These are phyloP conservation scores for Podaxis sp. DNA, from an alignment of 768 basidiomycete genomes.

Conservation along the genomic window DNA sequence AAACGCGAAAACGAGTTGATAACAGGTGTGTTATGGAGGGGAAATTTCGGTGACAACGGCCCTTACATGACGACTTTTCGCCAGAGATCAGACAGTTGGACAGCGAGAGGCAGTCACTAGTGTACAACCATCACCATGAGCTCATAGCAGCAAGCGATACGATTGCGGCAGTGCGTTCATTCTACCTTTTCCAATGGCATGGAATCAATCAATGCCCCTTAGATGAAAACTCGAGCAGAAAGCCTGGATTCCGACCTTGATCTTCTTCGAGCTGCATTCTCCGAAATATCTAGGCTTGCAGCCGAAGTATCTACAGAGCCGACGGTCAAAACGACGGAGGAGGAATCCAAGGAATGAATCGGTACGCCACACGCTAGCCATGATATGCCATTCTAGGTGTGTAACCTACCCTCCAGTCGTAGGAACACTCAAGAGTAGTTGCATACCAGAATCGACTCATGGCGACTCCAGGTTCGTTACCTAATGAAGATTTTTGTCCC, in stretches of 20 bases:
- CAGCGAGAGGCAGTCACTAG: conserved; percentile 84
- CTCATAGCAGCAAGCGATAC: conserved; percentile 93
- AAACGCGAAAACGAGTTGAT: conserved; percentile 83
- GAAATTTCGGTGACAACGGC: neutral
- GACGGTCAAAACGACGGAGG: neutral
- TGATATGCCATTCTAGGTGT: neutral
- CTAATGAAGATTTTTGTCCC: too few relatives aligned
- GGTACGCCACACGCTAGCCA: neutral
- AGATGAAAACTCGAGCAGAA: conserved; percentile 91
- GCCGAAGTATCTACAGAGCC: conserved; percentile 62
- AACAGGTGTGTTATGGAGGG: conserved; percentile 43
- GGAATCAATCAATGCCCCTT: neutral
- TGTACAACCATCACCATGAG: conserved; percentile 95
- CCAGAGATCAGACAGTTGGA: conserved; percentile 87
- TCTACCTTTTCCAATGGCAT: neutral
- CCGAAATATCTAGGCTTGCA: conserved; percentile 79
- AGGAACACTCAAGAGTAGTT: too few relatives aligned
- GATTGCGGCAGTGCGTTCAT: conserved; percentile 68
- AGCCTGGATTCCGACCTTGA: conserved; percentile 84
- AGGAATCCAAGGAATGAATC: neutral
- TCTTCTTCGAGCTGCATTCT: conserved; percentile 75
- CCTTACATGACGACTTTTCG: neutral
- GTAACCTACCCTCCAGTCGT: too few relatives aligned
- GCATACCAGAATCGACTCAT: too few relatives aligned
- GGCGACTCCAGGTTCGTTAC: too few relatives aligned